Conservation (phyloP, 805 yeast genomes). For the Tetrapisispora pingtungensis region DNA sequence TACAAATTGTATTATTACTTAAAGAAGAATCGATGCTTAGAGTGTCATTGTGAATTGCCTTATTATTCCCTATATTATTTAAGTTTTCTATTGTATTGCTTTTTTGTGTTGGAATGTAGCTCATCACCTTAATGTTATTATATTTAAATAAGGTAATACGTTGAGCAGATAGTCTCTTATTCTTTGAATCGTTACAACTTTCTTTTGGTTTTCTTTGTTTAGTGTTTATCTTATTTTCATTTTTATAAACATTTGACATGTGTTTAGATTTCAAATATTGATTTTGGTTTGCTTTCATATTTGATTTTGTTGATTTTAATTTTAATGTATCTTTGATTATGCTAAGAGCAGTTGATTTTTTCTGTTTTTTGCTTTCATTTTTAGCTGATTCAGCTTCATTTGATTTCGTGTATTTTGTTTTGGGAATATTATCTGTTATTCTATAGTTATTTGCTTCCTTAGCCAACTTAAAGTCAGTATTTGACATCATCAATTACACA, state of each 20-base stretch:
- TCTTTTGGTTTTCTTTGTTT: no score
- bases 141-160: slow-evolving; percentile 23
- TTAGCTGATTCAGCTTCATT: not conserved
- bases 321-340: slow-evolving; percentile 11
- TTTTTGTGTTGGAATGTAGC: slow-evolving; percentile 5
- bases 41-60: not conserved
- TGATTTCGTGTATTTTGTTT: not conserved
- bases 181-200: no score
- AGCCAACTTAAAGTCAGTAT: no score
- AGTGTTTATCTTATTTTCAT: no score
- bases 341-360: slow-evolving; percentile 6
- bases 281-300: not conserved
- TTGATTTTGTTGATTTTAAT: slow-evolving; percentile 3
- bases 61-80: no score
- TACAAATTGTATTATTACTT: slow-evolving; percentile 5
- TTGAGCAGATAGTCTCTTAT: slow-evolving; percentile 23
- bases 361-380: not conserved
- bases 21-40: slow-evolving; percentile 3
- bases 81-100: no score
- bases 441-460: no score
- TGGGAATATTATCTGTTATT: no score
- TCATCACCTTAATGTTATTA: slow-evolving; percentile 17
- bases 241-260: not conserved
- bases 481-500: no score
- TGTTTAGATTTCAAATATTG: not conserved